Evolutionary conservation across 2,329 filamentous ascomycete genomes (phyloP), one percentile per base, ranked within the genome.

Genomic region (Botrytis pseudocinerea): DNA sequence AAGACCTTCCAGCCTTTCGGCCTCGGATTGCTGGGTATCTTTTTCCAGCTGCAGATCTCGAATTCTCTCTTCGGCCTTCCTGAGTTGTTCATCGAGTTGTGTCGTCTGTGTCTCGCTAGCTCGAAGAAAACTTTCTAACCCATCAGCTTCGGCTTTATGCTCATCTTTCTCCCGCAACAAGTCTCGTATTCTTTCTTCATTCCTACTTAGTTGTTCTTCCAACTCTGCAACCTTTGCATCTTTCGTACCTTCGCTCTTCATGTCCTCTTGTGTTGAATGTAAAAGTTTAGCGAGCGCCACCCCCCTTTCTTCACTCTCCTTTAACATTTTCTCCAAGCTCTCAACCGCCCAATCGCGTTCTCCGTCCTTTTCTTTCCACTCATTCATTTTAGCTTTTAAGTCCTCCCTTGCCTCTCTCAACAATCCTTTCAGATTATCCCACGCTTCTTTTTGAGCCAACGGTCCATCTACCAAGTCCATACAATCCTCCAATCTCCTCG

Each of bases 381-480:
- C 46, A 16, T 66, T 8, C 28, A 42, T 42, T 32, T 66, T 71
- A 20, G 22, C 4, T 14, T 35, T 44, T 7, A 35, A 51, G 2
- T 12, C n/a, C 8, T 54, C 60, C 40, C 44, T 65, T 22, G 70
- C 16, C 2, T 54, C 38, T 12, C 4, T 25, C 38, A 65, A 42
- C 8, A 71, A 5, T 5, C 7, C 22, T 6, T 71, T 71, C 2
- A 71, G 9, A 57, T 66, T 71, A 16, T 66, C 28, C 20, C 35
- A 66, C 12, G 48, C 70, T 16, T 59, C 60, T 22, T 59, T 71
- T 51, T 71, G 70, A 20, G 35, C 14, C 16, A 66, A 54, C 4
- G 70, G 70, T 10, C 70, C 70, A 66, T 59, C 28, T 2, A 71
- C 70, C 46, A 71, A n/a, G n/a, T 71, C 70, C 70, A 71, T 71